Evolutionary conservation across 148 eudicot genomes (phyloP).

Genomic region (Dianthus caryophyllus): DNA sequence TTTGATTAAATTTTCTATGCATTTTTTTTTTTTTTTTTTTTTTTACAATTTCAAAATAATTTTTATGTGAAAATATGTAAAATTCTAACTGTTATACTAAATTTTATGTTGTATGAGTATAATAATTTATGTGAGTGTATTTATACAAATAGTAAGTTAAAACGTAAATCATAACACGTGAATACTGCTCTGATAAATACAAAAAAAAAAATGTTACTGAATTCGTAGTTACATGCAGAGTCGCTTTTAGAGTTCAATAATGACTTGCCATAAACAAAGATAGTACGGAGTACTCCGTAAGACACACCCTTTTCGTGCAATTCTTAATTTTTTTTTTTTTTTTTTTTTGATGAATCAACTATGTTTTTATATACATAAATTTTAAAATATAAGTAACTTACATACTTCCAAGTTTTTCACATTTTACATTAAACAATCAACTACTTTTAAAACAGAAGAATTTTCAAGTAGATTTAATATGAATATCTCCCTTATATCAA

Average conservation of each 20-base stretch:
- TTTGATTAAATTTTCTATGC: conserved; percentile 1
- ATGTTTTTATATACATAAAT: no score
- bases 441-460: no score
- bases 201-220: neutral
- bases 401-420: no score
- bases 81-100: neutral
- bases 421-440: no score
- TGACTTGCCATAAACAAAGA: neutral
- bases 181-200: neutral
- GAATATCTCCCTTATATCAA: no score
- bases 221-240: neutral
- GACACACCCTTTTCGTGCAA: no score
- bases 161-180: neutral
- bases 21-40: neutral
- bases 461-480: no score
- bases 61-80: neutral
- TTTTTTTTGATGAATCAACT: no score
- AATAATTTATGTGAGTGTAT: neutral
- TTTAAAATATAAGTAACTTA: no score
- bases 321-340: no score
- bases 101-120: no score
- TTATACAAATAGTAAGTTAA: neutral
- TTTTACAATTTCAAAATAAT: neutral
- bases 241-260: neutral
- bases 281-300: no score